These are phyloP conservation scores for Elsinoe australis DNA, from an alignment of 2,329 filamentous ascomycete species.

Conservation along the genomic window DNA sequence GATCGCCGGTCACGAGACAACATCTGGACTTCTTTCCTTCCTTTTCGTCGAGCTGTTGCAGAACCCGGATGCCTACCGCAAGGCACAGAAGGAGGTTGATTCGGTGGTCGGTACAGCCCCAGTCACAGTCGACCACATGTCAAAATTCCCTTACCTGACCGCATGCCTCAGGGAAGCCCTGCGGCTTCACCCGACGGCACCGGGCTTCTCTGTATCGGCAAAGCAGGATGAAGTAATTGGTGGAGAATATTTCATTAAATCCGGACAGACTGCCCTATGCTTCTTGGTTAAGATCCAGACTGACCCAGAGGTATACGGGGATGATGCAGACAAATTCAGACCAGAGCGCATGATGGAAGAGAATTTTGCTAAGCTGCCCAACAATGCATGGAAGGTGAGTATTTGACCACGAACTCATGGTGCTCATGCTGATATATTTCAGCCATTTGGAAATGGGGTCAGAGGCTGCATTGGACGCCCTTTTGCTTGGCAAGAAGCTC, in stretches of 20 bases:
- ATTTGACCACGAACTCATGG: no score
- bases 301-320: conserved; percentile 58
- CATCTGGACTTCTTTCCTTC: conserved; percentile 59
- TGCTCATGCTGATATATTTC: no score
- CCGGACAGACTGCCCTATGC: conserved; percentile 44
- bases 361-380: conserved; percentile 47
- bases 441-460: conserved; percentile 65
- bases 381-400: conserved; percentile 31
- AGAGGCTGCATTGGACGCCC: conserved; percentile 64
- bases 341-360: conserved; percentile 68
- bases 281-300: conserved; percentile 50
- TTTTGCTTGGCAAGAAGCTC: conserved; percentile 67
- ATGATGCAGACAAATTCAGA: conserved; percentile 57
- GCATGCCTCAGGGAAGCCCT: conserved; percentile 61
- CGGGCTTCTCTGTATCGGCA: conserved; percentile 49
- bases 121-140: conserved; percentile 54
- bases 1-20: conserved; percentile 64
- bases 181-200: conserved; percentile 52
- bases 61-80: conserved; percentile 51
- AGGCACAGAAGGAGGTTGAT: conserved; percentile 62
- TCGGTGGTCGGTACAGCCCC: conserved; percentile 51
- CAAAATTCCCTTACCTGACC: conserved; percentile 57
- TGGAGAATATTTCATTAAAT: conserved; percentile 54
- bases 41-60: conserved; percentile 58
- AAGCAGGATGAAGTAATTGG: conserved; percentile 47